Base-by-base conservation (phyloP, 805 yeast species). In the Yueomyces sp. region DNA sequence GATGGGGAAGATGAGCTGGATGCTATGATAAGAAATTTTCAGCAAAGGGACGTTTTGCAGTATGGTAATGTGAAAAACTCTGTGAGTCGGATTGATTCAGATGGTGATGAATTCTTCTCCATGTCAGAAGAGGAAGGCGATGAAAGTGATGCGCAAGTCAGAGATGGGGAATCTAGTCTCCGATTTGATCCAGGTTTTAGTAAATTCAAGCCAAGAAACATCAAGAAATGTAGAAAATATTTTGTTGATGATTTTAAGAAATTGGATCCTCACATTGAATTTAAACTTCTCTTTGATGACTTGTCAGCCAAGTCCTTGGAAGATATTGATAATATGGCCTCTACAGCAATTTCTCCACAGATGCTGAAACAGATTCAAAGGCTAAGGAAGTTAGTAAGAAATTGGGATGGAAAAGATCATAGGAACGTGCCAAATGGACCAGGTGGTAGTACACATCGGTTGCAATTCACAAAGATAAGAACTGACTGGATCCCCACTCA, bases 371-470 rank as follows among this genome's bases (percentile, higher is more conserved):
- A 79, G 53, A 74, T 81, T 50, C 80, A 76, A 52, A 70, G 60
- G 38, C 43, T 68, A 42, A 63, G 65, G 31, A 70, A 60, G 48
- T 71, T 62, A n/a, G 76, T 84, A 1, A 70, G 84, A 52, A 87
- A 86, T 28, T 85, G 95, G 95, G 82, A 86, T 39, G 94, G 94
- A 0, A 73, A 75, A 48, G 94, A 85, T 53, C 75, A 79, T 48
- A 63, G 81, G 40, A 65, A 76, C 4, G 74, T 84, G 3, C 95
- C 95, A 0, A 90, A 90, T 29, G 64, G 64, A 1, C 57, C 61
- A 2, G 62, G 63, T 28, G 53, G 61, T 28, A 75, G 85, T 1
- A 62, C 76, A 0, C 70, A 86, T 48, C 81, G 82, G 51, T 63
- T 85, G 40, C 66, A 73, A 9, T 65, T 86, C 47, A 78, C 94